Conservation (phyloP, 1,284 basidiomycete genomes). For the Mycena sp. region DNA sequence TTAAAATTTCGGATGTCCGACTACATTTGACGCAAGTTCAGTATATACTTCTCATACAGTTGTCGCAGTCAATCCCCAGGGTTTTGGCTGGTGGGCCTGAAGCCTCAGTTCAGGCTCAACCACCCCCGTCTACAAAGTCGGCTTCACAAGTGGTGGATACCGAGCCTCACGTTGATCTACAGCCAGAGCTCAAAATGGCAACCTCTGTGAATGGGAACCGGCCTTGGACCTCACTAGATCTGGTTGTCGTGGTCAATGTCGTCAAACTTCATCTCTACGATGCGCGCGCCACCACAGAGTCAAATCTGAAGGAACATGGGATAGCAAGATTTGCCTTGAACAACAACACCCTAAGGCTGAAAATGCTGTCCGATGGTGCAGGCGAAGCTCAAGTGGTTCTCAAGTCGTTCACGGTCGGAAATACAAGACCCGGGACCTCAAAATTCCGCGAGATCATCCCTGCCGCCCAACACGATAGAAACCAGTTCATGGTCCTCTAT, state of each 20-base stretch:
- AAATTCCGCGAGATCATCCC: conserved; percentile 97
- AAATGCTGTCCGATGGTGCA: conserved; percentile 86
- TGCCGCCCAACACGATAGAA: conserved; percentile 87
- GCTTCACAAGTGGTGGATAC: conserved; percentile 15
- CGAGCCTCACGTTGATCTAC: conserved; percentile 52
- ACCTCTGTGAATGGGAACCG: conserved; percentile 37
- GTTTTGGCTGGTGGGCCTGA: conserved; percentile 63
- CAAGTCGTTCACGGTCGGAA: conserved; percentile 91
- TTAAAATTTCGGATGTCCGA: conserved; percentile 91
- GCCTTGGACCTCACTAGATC: conserved; percentile 76
- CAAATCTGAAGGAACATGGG: conserved; percentile 79
- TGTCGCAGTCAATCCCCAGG: conserved; percentile 81
- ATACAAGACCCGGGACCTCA: conserved; percentile 84
- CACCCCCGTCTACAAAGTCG: conserved; percentile 24
- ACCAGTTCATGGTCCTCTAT: conserved; percentile 96
- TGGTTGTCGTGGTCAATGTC: conserved; percentile 79
- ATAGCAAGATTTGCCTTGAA: conserved; percentile 90
- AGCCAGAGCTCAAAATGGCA: conserved; percentile 63
- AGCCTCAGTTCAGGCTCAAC: conserved; percentile 40
- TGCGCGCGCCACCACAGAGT: conserved; percentile 64
- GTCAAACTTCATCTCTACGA: conserved; percentile 96
- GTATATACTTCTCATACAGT: conserved; percentile 79
- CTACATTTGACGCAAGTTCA: conserved; percentile 93
- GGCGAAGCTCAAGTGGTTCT: conserved; percentile 90
- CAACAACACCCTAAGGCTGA: conserved; percentile 83